A percentile compares a stretch with the other conserved stretches of the same genome.
Evolutionary conservation across 345 rosid genomes (phyloP).

Genomic region (Boechera stricta): DNA sequence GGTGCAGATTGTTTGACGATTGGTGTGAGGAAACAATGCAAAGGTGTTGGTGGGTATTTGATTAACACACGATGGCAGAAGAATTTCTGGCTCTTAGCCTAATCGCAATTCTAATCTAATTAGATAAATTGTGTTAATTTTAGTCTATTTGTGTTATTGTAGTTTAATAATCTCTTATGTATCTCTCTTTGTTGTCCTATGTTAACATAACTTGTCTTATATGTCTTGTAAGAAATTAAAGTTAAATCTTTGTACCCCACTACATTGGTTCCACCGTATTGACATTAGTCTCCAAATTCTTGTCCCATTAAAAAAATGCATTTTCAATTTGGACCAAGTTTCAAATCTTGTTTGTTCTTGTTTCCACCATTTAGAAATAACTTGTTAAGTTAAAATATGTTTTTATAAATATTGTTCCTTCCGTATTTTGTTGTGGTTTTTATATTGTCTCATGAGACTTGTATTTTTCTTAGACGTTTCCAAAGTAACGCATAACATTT

Average conservation of each 20-base stretch:
- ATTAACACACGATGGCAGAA: conserved; percentile 93
- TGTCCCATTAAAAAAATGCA: neutral
- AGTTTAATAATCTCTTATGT: conserved; percentile 26
- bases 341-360: neutral
- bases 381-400: neutral
- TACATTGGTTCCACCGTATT: neutral
- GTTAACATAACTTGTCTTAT: conserved; percentile 30
- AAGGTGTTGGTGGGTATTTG: conserved; percentile 77
- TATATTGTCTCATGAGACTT: neutral
- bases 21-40: conserved; percentile 94
- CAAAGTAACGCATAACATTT: neutral
- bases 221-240: conserved; percentile 18
- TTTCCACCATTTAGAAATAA: neutral
- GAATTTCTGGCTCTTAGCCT: conserved; percentile 97
- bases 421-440: neutral
- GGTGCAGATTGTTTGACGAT: conserved; percentile 81
- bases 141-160: conserved; percentile 13
- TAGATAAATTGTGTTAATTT: neutral
- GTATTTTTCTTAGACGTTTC: neutral
- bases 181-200: neutral
- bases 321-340: neutral
- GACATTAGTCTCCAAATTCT: neutral
- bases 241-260: neutral
- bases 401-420: too few relatives aligned
- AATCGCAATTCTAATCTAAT: conserved; percentile 31